A percentile compares a stretch with the other conserved stretches of the same genome.
Conservation (phyloP, 495 filamentous ascomycete species). For the Pseudomonodictys pantanalensis region DNA sequence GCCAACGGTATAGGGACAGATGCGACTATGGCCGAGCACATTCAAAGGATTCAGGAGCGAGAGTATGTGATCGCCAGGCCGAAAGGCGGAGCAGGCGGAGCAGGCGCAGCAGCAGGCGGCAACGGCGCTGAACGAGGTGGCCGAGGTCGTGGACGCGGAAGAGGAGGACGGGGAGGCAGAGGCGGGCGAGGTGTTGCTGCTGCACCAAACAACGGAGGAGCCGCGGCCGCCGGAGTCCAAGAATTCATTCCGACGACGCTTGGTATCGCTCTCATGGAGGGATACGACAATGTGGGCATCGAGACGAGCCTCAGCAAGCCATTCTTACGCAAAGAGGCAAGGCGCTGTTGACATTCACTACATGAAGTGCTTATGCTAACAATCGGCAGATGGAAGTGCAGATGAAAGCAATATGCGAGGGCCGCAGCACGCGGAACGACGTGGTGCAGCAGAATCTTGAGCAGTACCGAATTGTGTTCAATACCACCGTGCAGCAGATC, state of each 20-base stretch:
- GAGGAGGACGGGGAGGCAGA: slow-evolving; percentile 48
- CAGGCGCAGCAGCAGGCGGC: slow-evolving; percentile 39
- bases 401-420: slow-evolving; percentile 94
- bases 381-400: slow-evolving; percentile 70
- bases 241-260: slow-evolving; percentile 90
- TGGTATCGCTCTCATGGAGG: slow-evolving; percentile 85
- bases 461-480: slow-evolving; percentile 81
- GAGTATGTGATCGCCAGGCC: slow-evolving; percentile 71
- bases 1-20: slow-evolving; percentile 98
- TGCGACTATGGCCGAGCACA: slow-evolving; percentile 98
- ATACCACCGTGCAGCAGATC: slow-evolving; percentile 69
- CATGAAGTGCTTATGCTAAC: slow-evolving; percentile 24
- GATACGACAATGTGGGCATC: slow-evolving; percentile 87
- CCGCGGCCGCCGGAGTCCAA: slow-evolving; percentile 56
- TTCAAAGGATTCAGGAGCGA: slow-evolving; percentile 87
- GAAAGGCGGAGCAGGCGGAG: slow-evolving; percentile 41
- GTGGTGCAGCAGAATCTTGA: slow-evolving; percentile 77
- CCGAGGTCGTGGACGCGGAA: slow-evolving; percentile 39
- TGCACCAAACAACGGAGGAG: slow-evolving; percentile 44
- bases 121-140: slow-evolving; percentile 25
- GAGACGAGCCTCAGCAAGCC: slow-evolving; percentile 91
- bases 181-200: slow-evolving; percentile 44
- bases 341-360: slow-evolving; percentile 5
- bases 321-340: slow-evolving; percentile 85
- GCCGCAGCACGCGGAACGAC: slow-evolving; percentile 65